phyloP scores from a whole-genome alignment of 108 stramenopile genomes.

The Cyclotella atomus region DNA sequence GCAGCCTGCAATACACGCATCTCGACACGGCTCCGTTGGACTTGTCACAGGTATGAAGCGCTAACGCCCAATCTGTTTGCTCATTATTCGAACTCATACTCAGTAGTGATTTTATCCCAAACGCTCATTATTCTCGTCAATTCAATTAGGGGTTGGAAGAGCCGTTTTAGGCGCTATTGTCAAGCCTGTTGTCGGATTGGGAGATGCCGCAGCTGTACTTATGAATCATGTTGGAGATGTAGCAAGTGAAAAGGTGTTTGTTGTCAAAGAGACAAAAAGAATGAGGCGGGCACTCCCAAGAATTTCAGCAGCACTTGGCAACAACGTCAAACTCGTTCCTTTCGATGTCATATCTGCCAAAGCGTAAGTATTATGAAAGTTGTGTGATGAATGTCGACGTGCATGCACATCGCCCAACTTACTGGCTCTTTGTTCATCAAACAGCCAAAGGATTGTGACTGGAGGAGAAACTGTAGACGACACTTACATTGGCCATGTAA shows the following conservation, averaged over 20 bases:
- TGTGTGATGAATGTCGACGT: not conserved
- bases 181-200: slow-evolving; percentile 83
- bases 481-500: slow-evolving; percentile 77
- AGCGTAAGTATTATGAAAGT: slow-evolving; percentile 26
- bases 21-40: slow-evolving; percentile 75
- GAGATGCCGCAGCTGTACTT: slow-evolving; percentile 79
- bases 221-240: slow-evolving; percentile 89
- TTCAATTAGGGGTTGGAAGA: slow-evolving; percentile 49
- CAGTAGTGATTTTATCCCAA: too few species aligned
- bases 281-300: slow-evolving; percentile 70
- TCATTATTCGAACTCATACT: too few species aligned
- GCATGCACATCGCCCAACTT: not conserved
- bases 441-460: slow-evolving; percentile 73
- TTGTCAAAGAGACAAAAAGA: slow-evolving; percentile 62
- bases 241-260: slow-evolving; percentile 62
- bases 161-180: slow-evolving; percentile 76
- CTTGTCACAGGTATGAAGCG: slow-evolving; percentile 78
- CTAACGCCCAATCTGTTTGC: too few species aligned
- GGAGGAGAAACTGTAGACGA: slow-evolving; percentile 75
- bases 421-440: too few species aligned
- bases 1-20: slow-evolving; percentile 73
- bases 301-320: slow-evolving; percentile 45
- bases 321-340: slow-evolving; percentile 56
- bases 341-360: slow-evolving; percentile 80
- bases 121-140: too few species aligned